These are phyloP conservation scores for Podaxis rugospora DNA, from an alignment of 768 basidiomycete genomes.

Conservation along the genomic window DNA sequence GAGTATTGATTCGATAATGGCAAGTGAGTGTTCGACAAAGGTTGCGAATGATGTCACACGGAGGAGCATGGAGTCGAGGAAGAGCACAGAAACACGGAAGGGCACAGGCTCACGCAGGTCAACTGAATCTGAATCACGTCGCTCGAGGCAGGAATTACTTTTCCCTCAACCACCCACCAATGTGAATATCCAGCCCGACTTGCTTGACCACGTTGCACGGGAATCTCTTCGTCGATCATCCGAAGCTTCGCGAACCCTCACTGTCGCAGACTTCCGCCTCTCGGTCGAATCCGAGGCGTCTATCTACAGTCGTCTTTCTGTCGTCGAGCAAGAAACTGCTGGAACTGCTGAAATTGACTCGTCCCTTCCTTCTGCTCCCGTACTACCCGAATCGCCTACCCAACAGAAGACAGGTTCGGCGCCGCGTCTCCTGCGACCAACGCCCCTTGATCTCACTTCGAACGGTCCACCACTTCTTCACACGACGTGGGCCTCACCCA, in stretches of 20 bases:
- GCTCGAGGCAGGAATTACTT: conserved; percentile 5
- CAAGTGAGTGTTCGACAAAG: neutral
- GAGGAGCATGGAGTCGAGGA: conserved; percentile 12
- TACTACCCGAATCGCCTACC: neutral
- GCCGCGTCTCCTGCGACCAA: conserved; percentile 19
- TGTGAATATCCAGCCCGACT: conserved; percentile 1
- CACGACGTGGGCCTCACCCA: conserved; percentile 34
- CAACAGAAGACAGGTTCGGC: neutral
- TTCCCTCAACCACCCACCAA: conserved; percentile 6
- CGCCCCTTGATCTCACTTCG: conserved; percentile 23
- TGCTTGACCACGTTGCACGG: neutral
- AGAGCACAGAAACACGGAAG: neutral
- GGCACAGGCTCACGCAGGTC: conserved; percentile 3
- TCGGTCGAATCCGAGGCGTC: conserved; percentile 28
- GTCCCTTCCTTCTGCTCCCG: neutral
- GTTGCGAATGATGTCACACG: conserved; percentile 1
- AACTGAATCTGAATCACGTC: neutral
- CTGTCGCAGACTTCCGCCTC: conserved; percentile 4
- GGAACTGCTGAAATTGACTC: neutral
- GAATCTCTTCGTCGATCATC: conserved; percentile 9
- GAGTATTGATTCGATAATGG: conserved; percentile 16
- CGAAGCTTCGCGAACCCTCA: conserved; percentile 3
- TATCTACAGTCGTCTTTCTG: conserved; percentile 27
- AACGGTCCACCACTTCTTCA: conserved; percentile 31
- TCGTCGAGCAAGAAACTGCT: conserved; percentile 12